Base-by-base conservation (phyloP, 352 stramenopile species). In the Phytophthora lateralis region DNA sequence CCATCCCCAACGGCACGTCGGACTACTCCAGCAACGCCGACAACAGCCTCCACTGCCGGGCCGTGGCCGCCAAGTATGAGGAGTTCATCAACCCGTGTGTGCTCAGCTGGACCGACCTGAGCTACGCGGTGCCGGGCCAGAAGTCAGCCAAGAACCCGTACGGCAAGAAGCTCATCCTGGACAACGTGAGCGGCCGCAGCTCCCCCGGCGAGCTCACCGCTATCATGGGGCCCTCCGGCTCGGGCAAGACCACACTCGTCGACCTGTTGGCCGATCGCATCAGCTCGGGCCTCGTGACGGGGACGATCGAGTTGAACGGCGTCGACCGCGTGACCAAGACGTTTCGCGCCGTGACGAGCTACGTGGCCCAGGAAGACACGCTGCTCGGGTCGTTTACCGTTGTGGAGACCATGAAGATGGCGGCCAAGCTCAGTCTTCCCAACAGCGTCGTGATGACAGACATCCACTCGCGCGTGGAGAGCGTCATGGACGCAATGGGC, bases 311-410 rank as follows among this genome's bases (percentile, higher is more conserved):
- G 4, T 43, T 89, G n/a, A 87, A 87, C 55, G 81, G 80, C n/a
- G 35, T 58, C 8, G 10, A 27, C 18, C 67, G 78, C 10, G 24
- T 73, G 10, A 38, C 59, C 15, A 71, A 72, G 38, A 74, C 56
- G 1, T 89, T 89, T 51, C 76, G 66, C 0, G 59, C 67, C 0
- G 50, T 89, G 14, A 66, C 75, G 4, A 80, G 67, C 26, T 91
- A 91, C 71, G 85, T 93, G n/a, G 70, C 77, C 0, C 82, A 91
- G 41, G 79, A 88, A 32, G 80, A 90, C 34, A 75, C 79, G 17
- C 54, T 92, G 7, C 60, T 90, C 2, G 79, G 78, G 0, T 88
- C 78, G 3, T 88, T 93, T 55, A 89, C 80, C 0, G 80, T 90
- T 8, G 34, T 70, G 6, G 86, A 95, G 67, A 89, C 76, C 43